These are phyloP conservation scores for Cyberlindnera bimundalis DNA, from an alignment of 805 yeast genomes.

Conservation along the genomic window DNA sequence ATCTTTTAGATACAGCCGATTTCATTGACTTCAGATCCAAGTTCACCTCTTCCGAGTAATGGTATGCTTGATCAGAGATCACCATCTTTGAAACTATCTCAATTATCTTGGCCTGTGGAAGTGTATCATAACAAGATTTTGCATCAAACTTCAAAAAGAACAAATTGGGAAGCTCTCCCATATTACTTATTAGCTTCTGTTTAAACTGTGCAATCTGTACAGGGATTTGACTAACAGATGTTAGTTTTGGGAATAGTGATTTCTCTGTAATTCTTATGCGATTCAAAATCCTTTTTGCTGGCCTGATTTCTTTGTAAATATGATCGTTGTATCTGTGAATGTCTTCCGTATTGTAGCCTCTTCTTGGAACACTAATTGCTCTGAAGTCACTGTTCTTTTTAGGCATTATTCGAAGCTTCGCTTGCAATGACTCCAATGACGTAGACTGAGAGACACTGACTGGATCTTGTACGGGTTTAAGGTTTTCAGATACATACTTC, in stretches of 20 bases:
- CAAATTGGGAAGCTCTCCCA: slow-evolving; percentile 34
- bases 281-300: slow-evolving; percentile 38
- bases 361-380: slow-evolving; percentile 53
- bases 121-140: slow-evolving; percentile 69
- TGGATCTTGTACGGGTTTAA: slow-evolving; percentile 28
- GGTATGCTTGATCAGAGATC: slow-evolving; percentile 19
- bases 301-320: slow-evolving; percentile 38
- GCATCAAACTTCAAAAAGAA: slow-evolving; percentile 72
- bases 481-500: slow-evolving; percentile 38
- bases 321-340: slow-evolving; percentile 31
- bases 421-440: slow-evolving; percentile 19
- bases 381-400: slow-evolving; percentile 55
- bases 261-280: slow-evolving; percentile 30
- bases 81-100: slow-evolving; percentile 33
- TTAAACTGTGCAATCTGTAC: slow-evolving; percentile 37
- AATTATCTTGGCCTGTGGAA: slow-evolving; percentile 47
- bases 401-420: slow-evolving; percentile 52
- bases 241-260: slow-evolving; percentile 32
- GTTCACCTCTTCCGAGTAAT: slow-evolving; percentile 1
- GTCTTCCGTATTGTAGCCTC: slow-evolving; percentile 31
- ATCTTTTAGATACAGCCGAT: background rate
- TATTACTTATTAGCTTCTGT: slow-evolving; percentile 15
- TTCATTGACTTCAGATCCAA: slow-evolving; percentile 1
- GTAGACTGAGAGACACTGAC: slow-evolving; percentile 17
- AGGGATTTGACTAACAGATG: slow-evolving; percentile 47